Evolutionary conservation across 163 green algal species (phyloP), one percentile per base, ranked within the genome.

Genomic region (Trebouxia gelatinosa): DNA sequence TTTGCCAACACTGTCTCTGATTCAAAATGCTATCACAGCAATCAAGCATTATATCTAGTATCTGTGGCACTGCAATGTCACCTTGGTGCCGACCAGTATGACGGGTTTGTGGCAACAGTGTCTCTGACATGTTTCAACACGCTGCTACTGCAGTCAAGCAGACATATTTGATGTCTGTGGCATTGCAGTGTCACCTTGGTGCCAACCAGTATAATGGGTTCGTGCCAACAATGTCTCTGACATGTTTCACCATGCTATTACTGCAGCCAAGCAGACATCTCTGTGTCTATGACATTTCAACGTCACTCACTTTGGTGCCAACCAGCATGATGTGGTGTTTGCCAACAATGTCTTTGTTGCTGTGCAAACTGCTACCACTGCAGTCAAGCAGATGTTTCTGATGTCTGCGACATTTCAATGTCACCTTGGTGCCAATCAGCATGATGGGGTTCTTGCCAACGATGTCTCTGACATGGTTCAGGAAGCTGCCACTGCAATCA

Each of bases 371-470:
- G n/a, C 75, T 94, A 28, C 95, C 95, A 5, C 85, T 88, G 5
- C 89, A 90, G 82, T 99, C 95, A 54, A 94, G 80, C 46, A 97
- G 74, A 85, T 98, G n/a, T n/a, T n/a, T n/a, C n/a, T n/a, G n/a
- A n/a, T n/a, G n/a, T n/a, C n/a, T n/a, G n/a, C n/a, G n/a, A n/a
- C 37, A 26, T 34, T 43, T 13, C 16, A 37, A 32, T 23, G 31
- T 37, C 11, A 94, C 84, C 84, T 97, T 97, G 31, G 93, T 97
- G 54, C 90, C 94, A 6, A 97, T 82, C 43, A 96, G 67, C 35
- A 97, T 64, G 11, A 97, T 87, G 35, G 93, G 93, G 80, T 98
- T 98, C 35, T 68, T 81, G 11, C 90, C 91, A 32, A 97, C 86
- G 64, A 98, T 83, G 77, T 95, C 89, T 13, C 93, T 84, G 32